Evolutionary conservation across 1,284 basidiomycete species (phyloP), one percentile per base, ranked within the genome.

Genomic region (Apiotrichum montevideense): DNA sequence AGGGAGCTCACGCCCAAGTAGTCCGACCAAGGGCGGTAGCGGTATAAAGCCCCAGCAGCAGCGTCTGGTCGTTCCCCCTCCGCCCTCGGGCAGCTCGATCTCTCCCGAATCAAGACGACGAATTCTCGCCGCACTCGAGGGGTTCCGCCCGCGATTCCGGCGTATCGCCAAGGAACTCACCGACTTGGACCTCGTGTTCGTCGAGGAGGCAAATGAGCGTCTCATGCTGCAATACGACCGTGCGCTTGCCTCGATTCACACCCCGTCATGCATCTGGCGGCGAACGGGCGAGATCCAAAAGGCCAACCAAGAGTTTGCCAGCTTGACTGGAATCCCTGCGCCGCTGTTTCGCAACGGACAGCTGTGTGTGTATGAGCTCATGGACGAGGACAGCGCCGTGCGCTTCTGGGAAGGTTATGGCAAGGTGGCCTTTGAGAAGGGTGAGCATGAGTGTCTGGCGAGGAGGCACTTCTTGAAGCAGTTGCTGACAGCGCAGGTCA

Each of bases 281-380:
- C 80, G 95, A 48, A 98, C 95, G 1, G 96, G 96, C 33, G 94
- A 98, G 78, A 98, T 98, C 59, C 97, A 98, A 81, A 98, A 94
- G 77, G 95, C 86, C 42, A 98, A 98, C 72, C 85, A 90, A 59
- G 93, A 97, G 77, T 74, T 75, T 52, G 68, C 71, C 46, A 69
- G 67, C 35, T 61, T 75, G 42, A 71, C 72, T 2, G 69, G 67
- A 34, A 67, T 72, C 57, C 65, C 68, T 13, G 65, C 69, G 34
- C 58, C 63, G 40, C 68, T 62, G 57, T 63, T 72, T 51, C 62
- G 70, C 47, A 64, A 59, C 80, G 95, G 95, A 1, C 85, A 90
- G 51, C 76, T 97, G 46, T 96, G 93, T 67, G 97, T 99, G 55
- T 98, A 98, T 77, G 95, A 98, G 74, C 82, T 98, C 54, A 94